phyloP scores from a whole-genome alignment of 345 rosid species.

The Linum lewisii region DNA sequence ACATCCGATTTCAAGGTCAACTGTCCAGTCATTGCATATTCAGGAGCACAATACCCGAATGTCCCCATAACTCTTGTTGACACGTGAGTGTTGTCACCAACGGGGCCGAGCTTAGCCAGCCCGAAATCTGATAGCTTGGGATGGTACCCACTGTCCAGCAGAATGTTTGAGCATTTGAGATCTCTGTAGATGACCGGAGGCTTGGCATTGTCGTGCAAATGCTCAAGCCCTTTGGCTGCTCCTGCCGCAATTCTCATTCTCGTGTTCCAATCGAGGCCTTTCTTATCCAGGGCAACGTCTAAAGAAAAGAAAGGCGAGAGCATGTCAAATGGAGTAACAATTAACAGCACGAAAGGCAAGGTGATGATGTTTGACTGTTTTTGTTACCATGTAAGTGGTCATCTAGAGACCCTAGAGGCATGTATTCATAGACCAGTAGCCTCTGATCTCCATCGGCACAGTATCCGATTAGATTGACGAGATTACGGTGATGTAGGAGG shows the following conservation, averaged over 20 bases:
- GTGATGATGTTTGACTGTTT: too few relatives aligned
- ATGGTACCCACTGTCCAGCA: not conserved
- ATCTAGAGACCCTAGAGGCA: not conserved
- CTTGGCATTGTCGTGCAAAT: conserved; percentile 3
- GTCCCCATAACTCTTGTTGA: conserved; percentile 2
- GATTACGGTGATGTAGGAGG: not conserved
- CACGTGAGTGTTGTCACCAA: conserved; percentile 1
- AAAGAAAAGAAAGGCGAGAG: not conserved
- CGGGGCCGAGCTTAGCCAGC: conserved; percentile 4
- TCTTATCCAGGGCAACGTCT: not conserved
- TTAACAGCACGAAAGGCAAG: not conserved
- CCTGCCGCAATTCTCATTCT: conserved; percentile 3
- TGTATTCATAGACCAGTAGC: conserved; percentile 1
- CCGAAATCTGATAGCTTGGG: conserved; percentile 4
- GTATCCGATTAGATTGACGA: conserved; percentile 1
- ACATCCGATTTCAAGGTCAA: conserved; percentile 3
- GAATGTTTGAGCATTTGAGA: conserved; percentile 3
- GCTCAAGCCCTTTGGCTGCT: conserved; percentile 1
- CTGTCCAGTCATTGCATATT: conserved; percentile 1
- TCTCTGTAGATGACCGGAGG: conserved; percentile 3
- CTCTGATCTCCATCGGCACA: conserved; percentile 4
- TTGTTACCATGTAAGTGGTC: not conserved
- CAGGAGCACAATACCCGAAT: conserved; percentile 1
- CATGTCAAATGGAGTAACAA: not conserved
- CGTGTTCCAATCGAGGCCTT: conserved; percentile 1